Evolutionary conservation across 2,329 filamentous ascomycete genomes (phyloP).

Genomic region (Aspergillus quadrilineatus): DNA sequence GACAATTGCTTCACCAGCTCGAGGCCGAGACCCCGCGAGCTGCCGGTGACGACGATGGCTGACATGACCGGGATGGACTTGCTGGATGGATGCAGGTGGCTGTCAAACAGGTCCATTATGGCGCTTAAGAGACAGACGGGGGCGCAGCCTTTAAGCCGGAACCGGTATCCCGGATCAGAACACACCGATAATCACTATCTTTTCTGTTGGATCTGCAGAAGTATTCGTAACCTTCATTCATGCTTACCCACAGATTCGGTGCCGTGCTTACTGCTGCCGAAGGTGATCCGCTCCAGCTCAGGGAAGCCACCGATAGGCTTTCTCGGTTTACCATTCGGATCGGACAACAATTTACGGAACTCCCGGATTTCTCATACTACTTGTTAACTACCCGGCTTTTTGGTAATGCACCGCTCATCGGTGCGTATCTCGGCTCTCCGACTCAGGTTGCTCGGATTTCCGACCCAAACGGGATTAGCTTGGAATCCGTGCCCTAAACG

Average conservation of each 20-base stretch:
- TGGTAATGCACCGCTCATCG: too few relatives aligned
- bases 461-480: neutral
- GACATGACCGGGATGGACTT: neutral
- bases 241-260: neutral
- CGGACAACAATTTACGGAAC: neutral
- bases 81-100: neutral
- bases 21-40: slow-evolving; percentile 30
- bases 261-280: neutral
- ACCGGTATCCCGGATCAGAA: too few relatives aligned
- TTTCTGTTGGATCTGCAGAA: too few relatives aligned
- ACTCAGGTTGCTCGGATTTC: neutral
- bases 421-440: neutral
- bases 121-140: too few relatives aligned
- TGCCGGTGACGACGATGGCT: slow-evolving; percentile 25
- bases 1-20: slow-evolving; percentile 23
- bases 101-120: too few relatives aligned
- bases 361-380: too few relatives aligned
- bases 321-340: neutral
- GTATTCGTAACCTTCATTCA: neutral
- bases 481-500: neutral
- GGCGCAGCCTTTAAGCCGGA: too few relatives aligned
- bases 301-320: neutral
- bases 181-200: too few relatives aligned
- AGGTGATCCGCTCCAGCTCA: neutral
- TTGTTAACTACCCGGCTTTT: too few relatives aligned